These are phyloP conservation scores for Exophiala phaeomuriformis DNA, from an alignment of 2,329 filamentous ascomycete genomes.

Conservation along the genomic window DNA sequence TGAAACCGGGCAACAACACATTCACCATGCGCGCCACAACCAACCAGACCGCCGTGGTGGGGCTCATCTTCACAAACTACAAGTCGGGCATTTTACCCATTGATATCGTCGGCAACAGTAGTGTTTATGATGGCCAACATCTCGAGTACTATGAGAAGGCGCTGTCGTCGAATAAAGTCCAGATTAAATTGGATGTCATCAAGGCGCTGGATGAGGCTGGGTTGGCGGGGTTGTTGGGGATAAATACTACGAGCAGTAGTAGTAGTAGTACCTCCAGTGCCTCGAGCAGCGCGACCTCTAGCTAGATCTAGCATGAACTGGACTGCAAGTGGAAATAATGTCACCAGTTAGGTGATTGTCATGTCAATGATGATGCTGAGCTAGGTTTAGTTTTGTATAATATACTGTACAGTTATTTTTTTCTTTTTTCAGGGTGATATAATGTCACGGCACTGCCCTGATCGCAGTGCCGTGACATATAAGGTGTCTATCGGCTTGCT, in stretches of 20 bases:
- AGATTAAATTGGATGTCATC: constrained; percentile 16
- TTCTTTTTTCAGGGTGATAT: too few species aligned
- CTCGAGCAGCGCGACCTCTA: too few species aligned
- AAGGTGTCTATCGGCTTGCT: too few species aligned
- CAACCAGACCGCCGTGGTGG: constrained; percentile 37
- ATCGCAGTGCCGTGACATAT: too few species aligned
- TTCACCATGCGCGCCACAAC: constrained; percentile 45
- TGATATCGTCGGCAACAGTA: constrained; percentile 40
- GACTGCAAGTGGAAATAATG: not conserved
- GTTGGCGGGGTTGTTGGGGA: constrained; percentile 8
- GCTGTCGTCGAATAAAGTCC: constrained; percentile 42
- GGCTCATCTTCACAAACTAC: constrained; percentile 24
- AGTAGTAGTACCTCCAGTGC: not conserved
- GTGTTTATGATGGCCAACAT: constrained; percentile 43
- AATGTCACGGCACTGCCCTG: too few species aligned
- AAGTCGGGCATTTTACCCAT: constrained; percentile 44
- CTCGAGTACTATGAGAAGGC: constrained; percentile 50
- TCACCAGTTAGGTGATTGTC: too few species aligned
- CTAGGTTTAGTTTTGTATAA: too few species aligned
- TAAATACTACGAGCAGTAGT: not conserved
- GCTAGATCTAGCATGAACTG: not conserved
- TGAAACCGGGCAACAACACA: constrained; percentile 49
- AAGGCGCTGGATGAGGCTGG: constrained; percentile 9
- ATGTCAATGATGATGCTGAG: too few species aligned
- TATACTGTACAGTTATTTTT: too few species aligned